Evolutionary conservation across 106 monocot species (phyloP), one percentile per base, ranked within the genome.

Genomic region (Vanilla planifolia): DNA sequence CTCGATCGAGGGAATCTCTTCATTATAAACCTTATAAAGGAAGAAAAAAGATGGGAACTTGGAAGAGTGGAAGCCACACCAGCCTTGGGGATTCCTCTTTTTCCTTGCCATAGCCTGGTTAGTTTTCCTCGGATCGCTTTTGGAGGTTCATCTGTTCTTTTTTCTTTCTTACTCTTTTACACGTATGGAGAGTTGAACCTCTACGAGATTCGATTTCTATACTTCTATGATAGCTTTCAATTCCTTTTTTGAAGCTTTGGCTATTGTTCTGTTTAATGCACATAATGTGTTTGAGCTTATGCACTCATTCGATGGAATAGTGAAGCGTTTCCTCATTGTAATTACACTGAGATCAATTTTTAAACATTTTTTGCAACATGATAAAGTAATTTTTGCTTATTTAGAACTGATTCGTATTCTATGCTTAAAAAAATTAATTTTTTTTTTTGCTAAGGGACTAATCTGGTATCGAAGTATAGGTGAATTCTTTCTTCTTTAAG

Each of bases 1-100:
- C 57, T 6, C 14, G 35, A 33, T 57, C 57, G 57, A 35, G 57
- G 35, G 34, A 57, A 35, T 34, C 35, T 57, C 19, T 35, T 22
- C 20, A 34, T 35, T 8, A 20, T 20, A n/a, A 35, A 33, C 20
- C 57, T 21, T 57, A 57, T 57, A 57, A 57, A 57, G 57, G 35
- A 35, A 19, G 35, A 33, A 20, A 20, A 0, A 35, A 35, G 35
- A 35, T 10, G 35, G 35, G 30, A 7, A 21, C 57, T 51, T 57
- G 34, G 7, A 51, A 51, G 20, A 13, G 28, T 36, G 28, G 57
- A 57, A 35, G 57, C 6, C 17, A 7, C 21, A 20, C n/a, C 8
- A 35, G 21, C 8, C 33, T 15, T 20, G 9, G 35, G 9, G 9
- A 35, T 35, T 7, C 35, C 35, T 57, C 35, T 20, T 9, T 35